Evolutionary conservation across 2,329 filamentous ascomycete genomes (phyloP).

Genomic region (Hymenoscyphus linearis): DNA sequence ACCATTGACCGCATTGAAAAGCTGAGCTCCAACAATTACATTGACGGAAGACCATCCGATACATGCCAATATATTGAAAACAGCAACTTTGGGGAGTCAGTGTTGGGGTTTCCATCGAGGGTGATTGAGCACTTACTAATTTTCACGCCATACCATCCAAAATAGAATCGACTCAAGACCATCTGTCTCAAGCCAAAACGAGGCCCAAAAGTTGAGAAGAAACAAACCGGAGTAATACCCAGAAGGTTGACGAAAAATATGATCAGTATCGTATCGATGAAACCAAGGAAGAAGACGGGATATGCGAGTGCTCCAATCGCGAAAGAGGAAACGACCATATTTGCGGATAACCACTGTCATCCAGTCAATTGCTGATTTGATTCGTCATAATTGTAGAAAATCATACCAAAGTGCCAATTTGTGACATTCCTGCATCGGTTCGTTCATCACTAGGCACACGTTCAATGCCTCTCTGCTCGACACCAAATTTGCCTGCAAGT

Average conservation of each 20-base stretch:
- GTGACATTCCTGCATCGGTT: slow-evolving; percentile 57
- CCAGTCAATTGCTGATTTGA: slow-evolving; percentile 5
- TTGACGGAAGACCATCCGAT: slow-evolving; percentile 75
- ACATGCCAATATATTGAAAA: slow-evolving; percentile 66
- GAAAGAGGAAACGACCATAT: slow-evolving; percentile 73
- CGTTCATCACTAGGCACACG: slow-evolving; percentile 66
- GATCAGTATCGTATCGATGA: slow-evolving; percentile 65
- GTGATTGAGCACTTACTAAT: slow-evolving; percentile 44
- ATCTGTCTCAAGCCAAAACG: slow-evolving; percentile 72
- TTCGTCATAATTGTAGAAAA: not conserved
- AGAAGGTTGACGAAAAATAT: slow-evolving; percentile 73
- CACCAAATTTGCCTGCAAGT: slow-evolving; percentile 57
- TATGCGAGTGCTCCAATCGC: slow-evolving; percentile 67
- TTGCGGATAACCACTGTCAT: slow-evolving; percentile 66
- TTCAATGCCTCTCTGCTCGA: slow-evolving; percentile 73
- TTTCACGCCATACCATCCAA: slow-evolving; percentile 67
- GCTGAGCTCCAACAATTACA: slow-evolving; percentile 72
- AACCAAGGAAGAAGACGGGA: slow-evolving; percentile 65
- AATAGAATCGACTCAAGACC: slow-evolving; percentile 73
- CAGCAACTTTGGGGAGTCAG: slow-evolving; percentile 45
- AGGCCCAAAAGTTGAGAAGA: slow-evolving; percentile 73
- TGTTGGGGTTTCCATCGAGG: not conserved
- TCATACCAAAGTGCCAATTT: slow-evolving; percentile 67
- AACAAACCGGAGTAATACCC: slow-evolving; percentile 66
- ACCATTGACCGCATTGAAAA: slow-evolving; percentile 67